A percentile compares a stretch with the other conserved stretches of the same genome.
phyloP scores from a whole-genome alignment of 805 yeast genomes.

The Myxozyma kluyveri region DNA sequence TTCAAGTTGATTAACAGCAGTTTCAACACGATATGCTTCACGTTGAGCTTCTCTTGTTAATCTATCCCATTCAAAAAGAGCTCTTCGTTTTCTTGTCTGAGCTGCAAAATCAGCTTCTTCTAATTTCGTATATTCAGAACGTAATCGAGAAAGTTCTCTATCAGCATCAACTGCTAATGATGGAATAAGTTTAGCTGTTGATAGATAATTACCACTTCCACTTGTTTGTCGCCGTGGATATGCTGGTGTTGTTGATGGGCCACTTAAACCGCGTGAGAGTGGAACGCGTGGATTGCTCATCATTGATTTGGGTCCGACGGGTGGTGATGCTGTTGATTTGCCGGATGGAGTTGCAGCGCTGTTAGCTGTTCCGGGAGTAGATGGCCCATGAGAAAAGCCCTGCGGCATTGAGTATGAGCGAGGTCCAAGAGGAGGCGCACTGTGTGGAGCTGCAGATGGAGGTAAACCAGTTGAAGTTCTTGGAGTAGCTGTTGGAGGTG shows the following conservation, averaged over 20 bases:
- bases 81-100: conserved; percentile 21
- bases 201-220: conserved; percentile 1
- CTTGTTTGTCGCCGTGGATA: conserved; percentile 2
- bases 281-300: conserved; percentile 5
- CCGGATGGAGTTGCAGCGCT: neutral
- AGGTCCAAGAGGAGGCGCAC: conserved; percentile 15
- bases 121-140: conserved; percentile 16
- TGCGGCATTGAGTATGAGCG: conserved; percentile 13
- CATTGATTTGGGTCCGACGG: conserved; percentile 27
- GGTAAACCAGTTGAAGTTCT: neutral
- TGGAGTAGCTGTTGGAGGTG: neutral
- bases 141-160: conserved; percentile 16
- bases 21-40: conserved; percentile 21
- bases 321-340: conserved; percentile 8
- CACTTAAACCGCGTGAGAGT: conserved; percentile 4
- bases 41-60: conserved; percentile 16
- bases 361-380: neutral
- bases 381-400: conserved; percentile 1
- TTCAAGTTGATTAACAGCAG: conserved; percentile 22
- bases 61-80: conserved; percentile 21
- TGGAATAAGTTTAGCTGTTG: conserved; percentile 15
- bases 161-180: conserved; percentile 24
- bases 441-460: neutral
- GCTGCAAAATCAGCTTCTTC: conserved; percentile 10
- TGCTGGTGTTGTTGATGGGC: conserved; percentile 1